Base-by-base conservation (phyloP, 768 basidiomycete genomes). In the Lactifluus pinguis region DNA sequence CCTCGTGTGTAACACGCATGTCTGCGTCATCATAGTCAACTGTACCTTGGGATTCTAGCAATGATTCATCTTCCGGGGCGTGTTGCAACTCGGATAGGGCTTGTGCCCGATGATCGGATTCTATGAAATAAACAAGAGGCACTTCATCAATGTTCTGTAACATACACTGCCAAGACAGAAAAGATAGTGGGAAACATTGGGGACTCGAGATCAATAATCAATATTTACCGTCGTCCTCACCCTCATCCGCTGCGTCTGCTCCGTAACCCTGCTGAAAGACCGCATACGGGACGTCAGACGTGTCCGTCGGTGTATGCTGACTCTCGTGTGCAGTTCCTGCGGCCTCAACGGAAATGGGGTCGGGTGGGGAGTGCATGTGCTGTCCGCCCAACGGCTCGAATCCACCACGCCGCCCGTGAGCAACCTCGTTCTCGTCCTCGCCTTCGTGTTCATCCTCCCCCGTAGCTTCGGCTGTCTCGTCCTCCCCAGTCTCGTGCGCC, bases 321-420 rank as follows among this genome's bases (percentile, higher is more conserved):
- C 53, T 71, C 68, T 57, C 63, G 53, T 25, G 47, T 45, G 42
- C 47, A 50, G 38, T 19, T 65, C 53, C 42, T 30, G 45, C 29
- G 17, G 57, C 32, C 34, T 63, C 57, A 41, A 47, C 25, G 15
- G 34, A 21, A 44, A 53, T 2, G 38, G 2, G 17, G 30, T 30
- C 55, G 66, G 69, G 29, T 74, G 71, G 32, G 68, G 75, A 14
- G 75, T 71, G 29, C 48, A 25, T 6, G 19, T 21, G 36, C 21
- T 56, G 54, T 32, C 44, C 55, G 8, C 76, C 72, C 55, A 85
- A 77, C 3, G 85, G 82, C 66, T 85, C 76, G 74, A 79, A 73
- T 64, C 81, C 79, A 15, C 86, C 87, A 53, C 81, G 81, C 62
- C 77, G 78, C 45, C 79, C 77, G 39, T 82, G 79, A 2, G 77